These are phyloP conservation scores for Pyracantha coccinea DNA, from an alignment of 331 rosid species.

Conservation along the genomic window DNA sequence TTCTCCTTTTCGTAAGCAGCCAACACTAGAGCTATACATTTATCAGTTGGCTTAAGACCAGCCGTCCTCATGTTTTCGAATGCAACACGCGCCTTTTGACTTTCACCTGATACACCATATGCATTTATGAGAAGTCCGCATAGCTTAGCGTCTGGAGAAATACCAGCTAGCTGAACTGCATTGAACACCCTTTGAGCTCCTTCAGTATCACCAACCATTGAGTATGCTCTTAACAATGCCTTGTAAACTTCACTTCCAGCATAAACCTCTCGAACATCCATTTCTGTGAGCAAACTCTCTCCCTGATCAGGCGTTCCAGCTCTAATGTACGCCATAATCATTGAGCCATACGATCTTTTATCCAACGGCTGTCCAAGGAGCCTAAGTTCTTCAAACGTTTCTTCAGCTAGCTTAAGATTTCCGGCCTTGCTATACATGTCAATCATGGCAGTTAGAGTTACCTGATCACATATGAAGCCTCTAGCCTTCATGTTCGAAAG, in stretches of 20 bases:
- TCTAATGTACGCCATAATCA: conserved; percentile 82
- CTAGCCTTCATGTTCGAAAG: conserved; percentile 52
- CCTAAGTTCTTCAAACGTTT: conserved; percentile 73
- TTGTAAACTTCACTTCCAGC: conserved; percentile 84
- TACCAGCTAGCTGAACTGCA: conserved; percentile 73
- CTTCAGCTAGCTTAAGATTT: conserved; percentile 47
- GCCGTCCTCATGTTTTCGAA: conserved; percentile 81
- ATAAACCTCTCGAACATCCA: conserved; percentile 58
- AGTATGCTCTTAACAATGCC: conserved; percentile 78
- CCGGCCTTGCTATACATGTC: conserved; percentile 83
- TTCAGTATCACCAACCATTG: conserved; percentile 50
- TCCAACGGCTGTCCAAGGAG: conserved; percentile 63
- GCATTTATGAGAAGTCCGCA: conserved; percentile 73
- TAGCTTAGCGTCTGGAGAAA: conserved; percentile 60
- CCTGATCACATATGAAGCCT: conserved; percentile 69
- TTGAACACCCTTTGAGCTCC: conserved; percentile 82
- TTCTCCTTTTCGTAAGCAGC: conserved; percentile 64
- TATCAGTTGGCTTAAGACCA: conserved; percentile 61
- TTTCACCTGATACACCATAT: conserved; percentile 49
- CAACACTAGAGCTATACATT: conserved; percentile 56
- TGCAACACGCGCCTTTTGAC: conserved; percentile 43
- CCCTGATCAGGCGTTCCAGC: conserved; percentile 69
- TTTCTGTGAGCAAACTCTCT: conserved; percentile 58
- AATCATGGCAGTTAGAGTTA: conserved; percentile 68
- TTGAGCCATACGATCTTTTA: conserved; percentile 72